Evolutionary conservation across 2,329 filamentous ascomycete species (phyloP).

Genomic region (Spiromastix sp.): DNA sequence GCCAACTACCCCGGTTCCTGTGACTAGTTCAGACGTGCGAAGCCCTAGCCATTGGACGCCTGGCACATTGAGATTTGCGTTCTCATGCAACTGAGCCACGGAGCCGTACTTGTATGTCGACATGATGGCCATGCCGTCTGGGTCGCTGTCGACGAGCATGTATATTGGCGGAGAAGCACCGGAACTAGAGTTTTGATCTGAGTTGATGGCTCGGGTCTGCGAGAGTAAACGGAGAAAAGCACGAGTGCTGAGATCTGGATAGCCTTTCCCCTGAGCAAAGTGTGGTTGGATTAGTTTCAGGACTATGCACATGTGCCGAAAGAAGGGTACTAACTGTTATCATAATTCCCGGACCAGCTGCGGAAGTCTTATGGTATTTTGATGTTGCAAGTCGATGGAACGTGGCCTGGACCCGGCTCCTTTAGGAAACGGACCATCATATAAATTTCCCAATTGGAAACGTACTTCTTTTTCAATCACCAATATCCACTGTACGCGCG

Average conservation of each 20-base stretch:
- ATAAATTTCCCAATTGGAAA: background rate
- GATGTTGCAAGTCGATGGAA: constrained; percentile 47
- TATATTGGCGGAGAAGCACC: constrained; percentile 34
- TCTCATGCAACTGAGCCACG: constrained; percentile 44
- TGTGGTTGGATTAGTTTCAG: background rate
- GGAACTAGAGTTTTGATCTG: constrained; percentile 7
- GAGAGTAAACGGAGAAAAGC: constrained; percentile 40
- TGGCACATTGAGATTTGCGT: constrained; percentile 35
- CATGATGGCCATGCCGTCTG: constrained; percentile 52
- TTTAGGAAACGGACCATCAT: no score
- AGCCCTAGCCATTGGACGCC: constrained; percentile 50
- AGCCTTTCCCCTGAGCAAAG: constrained; percentile 48
- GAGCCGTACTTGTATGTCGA: constrained; percentile 56
- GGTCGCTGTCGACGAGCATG: constrained; percentile 50
- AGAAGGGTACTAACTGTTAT: constrained; percentile 50
- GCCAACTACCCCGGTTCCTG: constrained; percentile 11
- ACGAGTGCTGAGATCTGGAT: constrained; percentile 51
- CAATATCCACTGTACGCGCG: constrained; percentile 45
- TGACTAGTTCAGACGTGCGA: constrained; percentile 30
- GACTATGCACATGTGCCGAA: background rate
- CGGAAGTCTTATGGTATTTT: constrained; percentile 32
- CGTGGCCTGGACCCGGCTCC: constrained; percentile 37
- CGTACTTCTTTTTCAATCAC: constrained; percentile 54
- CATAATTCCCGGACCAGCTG: constrained; percentile 40
- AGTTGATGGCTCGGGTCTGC: constrained; percentile 16